These are phyloP conservation scores for Helianthus annuus DNA, from an alignment of 129 eudicot species.

Conservation along the genomic window DNA sequence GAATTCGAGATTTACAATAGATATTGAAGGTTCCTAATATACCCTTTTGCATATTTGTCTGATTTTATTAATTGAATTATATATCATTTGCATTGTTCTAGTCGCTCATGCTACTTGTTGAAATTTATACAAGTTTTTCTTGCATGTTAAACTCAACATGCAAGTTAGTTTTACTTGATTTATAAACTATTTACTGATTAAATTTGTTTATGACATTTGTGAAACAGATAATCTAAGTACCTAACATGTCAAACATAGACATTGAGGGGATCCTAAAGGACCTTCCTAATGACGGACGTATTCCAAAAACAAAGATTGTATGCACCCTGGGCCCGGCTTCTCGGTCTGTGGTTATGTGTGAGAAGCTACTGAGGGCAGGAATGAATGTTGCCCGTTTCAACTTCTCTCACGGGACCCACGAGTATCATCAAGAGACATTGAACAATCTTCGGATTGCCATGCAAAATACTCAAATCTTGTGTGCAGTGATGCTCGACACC, in stretches of 20 bases:
- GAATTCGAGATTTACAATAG: not conserved
- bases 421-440: conserved; percentile 87
- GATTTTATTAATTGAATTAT: not conserved
- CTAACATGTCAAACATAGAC: conserved; percentile 75
- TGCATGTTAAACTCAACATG: not conserved
- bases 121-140: not conserved
- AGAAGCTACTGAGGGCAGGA: conserved; percentile 85
- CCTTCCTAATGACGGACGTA: conserved; percentile 57
- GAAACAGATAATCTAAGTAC: conserved; percentile 30
- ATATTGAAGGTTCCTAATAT: not conserved
- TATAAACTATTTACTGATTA: conserved; percentile 9
- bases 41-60: not conserved
- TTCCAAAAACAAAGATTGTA: conserved; percentile 84
- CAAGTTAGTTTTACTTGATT: not conserved
- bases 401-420: conserved; percentile 90
- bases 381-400: conserved; percentile 92
- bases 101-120: not conserved
- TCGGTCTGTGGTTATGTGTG: conserved; percentile 73
- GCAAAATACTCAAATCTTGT: conserved; percentile 75
- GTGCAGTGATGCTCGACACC: conserved; percentile 86
- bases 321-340: conserved; percentile 93
- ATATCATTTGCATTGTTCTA: not conserved
- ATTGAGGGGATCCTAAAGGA: conserved; percentile 84
- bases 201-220: conserved; percentile 3
- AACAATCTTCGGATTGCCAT: conserved; percentile 67